Evolutionary conservation across 768 basidiomycete species (phyloP).

Genomic region (Amanita phalloides): DNA sequence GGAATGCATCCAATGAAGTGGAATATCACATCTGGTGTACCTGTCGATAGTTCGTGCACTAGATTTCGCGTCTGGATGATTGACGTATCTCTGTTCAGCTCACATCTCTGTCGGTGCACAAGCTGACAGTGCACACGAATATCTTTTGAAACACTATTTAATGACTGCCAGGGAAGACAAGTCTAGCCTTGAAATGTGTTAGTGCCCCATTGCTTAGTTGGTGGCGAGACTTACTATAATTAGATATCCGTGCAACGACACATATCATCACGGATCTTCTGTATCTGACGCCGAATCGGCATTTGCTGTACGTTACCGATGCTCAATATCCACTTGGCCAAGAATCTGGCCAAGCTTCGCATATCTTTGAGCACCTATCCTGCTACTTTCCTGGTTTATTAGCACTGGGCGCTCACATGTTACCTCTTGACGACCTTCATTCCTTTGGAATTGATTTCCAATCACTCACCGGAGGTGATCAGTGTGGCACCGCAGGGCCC

Average conservation of each 20-base stretch:
- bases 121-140: slow-evolving; percentile 72
- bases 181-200: slow-evolving; percentile 57
- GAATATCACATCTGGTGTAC: slow-evolving; percentile 37
- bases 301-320: slow-evolving; percentile 63
- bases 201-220: slow-evolving; percentile 11
- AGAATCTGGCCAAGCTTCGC: slow-evolving; percentile 25
- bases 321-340: slow-evolving; percentile 17
- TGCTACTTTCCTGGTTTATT: slow-evolving; percentile 73
- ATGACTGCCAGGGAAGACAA: slow-evolving; percentile 54
- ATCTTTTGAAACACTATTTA: slow-evolving; percentile 64
- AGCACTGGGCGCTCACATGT: slow-evolving; percentile 55
- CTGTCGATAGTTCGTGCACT: slow-evolving; percentile 33
- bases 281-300: slow-evolving; percentile 54
- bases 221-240: background rate
- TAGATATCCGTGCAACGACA: slow-evolving; percentile 53
- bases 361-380: slow-evolving; percentile 61
- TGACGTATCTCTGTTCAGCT: slow-evolving; percentile 14
- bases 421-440: slow-evolving; percentile 44
- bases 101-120: slow-evolving; percentile 52
- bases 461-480: slow-evolving; percentile 26
- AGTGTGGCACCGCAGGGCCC: slow-evolving; percentile 23
- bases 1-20: slow-evolving; percentile 60
- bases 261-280: slow-evolving; percentile 54
- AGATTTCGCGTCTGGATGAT: background rate
- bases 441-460: slow-evolving; percentile 34